Evolutionary conservation across 2,329 filamentous ascomycete species (phyloP), one percentile per base, ranked within the genome.

Genomic region (Xylaria sp.): DNA sequence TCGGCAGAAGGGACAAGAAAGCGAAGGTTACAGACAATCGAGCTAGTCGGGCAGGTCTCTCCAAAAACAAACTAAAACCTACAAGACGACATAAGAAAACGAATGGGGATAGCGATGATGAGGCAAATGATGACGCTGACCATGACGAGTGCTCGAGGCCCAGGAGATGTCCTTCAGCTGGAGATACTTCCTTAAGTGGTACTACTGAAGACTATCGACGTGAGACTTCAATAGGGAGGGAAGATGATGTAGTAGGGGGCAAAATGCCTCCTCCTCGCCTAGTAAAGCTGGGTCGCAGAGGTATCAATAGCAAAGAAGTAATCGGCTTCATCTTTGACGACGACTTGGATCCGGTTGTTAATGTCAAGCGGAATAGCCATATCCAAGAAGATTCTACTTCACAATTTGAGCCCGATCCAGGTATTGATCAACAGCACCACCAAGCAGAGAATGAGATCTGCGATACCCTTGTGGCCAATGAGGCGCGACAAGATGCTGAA

Each of bases 311-410:
- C 42, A 77, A 70, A 53, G 77, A 79, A 48, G 64, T 79, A 5
- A 78, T 79, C 39, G 77, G 76, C 9, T 69, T 78, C 24, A 47
- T 73, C 36, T 77, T 75, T 63, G 73, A 76, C 12, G 76, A 78
- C 50, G 73, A 75, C 58, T 53, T 27, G 36, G 55, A 59, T 21
- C 36, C 61, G 53, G 4, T 27, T 45, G 32, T 61, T 14, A 54
- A 27, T 32, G 58, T 55, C 24, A 54, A 32, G 45, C 55, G 55
- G 19, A 21, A 47, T 24, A 17, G 36, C 12, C 21, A 47, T 50
- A 17, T n/a, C 8, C 64, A 17, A 64, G 45, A 60, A 47, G 27
- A 59, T 3, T 24, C 57, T 53, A n/a, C 55, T 2, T 27, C 55
- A 21, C 56, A 42, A 2, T 45, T 32, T 34, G 17, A 17, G 30